These are phyloP conservation scores for Gossypium schwendimanii DNA, from an alignment of 441 rosid genomes.

Conservation along the genomic window DNA sequence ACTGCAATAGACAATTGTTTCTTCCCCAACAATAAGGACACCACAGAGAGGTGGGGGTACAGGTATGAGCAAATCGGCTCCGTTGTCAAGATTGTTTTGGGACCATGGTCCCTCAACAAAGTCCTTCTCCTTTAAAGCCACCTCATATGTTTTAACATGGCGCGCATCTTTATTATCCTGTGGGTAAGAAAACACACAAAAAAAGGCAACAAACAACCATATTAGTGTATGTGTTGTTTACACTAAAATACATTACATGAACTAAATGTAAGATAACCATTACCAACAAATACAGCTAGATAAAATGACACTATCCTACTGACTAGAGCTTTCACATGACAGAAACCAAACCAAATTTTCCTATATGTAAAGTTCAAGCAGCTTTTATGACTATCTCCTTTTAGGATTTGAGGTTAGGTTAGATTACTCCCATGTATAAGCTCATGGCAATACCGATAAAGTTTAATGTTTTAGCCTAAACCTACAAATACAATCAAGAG, in stretches of 20 bases:
- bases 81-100: constrained; percentile 90
- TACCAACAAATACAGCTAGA: background rate
- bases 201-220: background rate
- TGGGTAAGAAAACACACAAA: background rate
- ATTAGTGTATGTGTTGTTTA: background rate
- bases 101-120: constrained; percentile 97
- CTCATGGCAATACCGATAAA: background rate
- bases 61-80: constrained; percentile 88
- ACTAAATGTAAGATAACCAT: background rate
- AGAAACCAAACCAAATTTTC: background rate
- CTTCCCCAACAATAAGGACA: constrained; percentile 92
- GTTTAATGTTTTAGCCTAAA: background rate
- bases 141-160: constrained; percentile 92
- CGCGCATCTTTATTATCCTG: constrained; percentile 99
- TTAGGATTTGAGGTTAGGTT: background rate
- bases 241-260: background rate
- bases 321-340: background rate
- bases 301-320: background rate
- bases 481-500: background rate
- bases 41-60: constrained; percentile 98
- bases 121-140: constrained; percentile 90
- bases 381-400: background rate
- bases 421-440: background rate
- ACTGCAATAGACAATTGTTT: constrained; percentile 88
- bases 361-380: background rate